phyloP scores from a whole-genome alignment of 441 rosid genomes.

The Gossypium gossypioides region DNA sequence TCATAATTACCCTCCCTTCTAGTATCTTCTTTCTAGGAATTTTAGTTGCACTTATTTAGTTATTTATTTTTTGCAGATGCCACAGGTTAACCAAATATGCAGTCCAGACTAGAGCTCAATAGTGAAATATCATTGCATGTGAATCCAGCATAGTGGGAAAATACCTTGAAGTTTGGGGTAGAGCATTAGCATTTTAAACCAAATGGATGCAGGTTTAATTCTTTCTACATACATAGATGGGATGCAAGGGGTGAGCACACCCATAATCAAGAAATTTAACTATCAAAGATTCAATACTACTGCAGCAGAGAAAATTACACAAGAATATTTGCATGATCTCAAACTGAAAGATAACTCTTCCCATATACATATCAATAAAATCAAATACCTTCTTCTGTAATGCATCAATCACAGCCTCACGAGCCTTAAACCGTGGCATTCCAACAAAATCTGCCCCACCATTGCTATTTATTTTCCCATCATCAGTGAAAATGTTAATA shows the following conservation, averaged over 20 bases:
- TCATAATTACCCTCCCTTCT: background rate
- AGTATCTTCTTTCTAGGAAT: background rate
- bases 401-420: constrained; percentile 70
- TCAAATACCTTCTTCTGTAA: constrained; percentile 49
- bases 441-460: constrained; percentile 68
- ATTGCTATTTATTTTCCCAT: constrained; percentile 74
- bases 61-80: background rate
- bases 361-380: background rate
- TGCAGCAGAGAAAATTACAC: background rate
- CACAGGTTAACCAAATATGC: background rate
- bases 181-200: background rate
- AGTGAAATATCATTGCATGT: background rate
- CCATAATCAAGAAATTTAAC: background rate
- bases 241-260: background rate
- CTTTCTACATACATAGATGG: background rate
- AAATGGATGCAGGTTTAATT: background rate
- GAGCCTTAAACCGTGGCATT: constrained; percentile 83
- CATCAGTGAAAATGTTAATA: constrained; percentile 84
- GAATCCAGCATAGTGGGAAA: background rate
- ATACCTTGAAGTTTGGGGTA: background rate
- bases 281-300: background rate
- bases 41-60: background rate
- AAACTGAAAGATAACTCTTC: background rate
- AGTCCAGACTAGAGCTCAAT: background rate
- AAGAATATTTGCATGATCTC: background rate